Conservation (phyloP, 2,329 filamentous ascomycete species). For the Cryphonectria carpinicola region DNA sequence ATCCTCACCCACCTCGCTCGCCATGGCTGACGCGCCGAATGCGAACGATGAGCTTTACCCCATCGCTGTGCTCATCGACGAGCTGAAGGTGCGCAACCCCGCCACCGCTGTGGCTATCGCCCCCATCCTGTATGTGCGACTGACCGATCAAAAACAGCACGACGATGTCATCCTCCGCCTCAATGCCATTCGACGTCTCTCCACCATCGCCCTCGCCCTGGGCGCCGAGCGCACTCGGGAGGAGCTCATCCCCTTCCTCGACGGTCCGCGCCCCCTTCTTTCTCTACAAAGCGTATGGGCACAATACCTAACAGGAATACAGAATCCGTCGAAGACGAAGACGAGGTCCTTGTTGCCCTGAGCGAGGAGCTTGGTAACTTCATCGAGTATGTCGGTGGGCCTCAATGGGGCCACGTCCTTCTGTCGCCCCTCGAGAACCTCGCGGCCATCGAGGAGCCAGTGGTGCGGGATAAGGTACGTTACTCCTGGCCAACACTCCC, state of each 20-base stretch:
- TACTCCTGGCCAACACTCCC: background rate
- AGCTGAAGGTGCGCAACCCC: constrained; percentile 79
- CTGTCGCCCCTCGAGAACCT: constrained; percentile 97
- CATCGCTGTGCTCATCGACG: constrained; percentile 99
- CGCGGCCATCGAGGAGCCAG: constrained; percentile 95
- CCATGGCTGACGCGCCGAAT: constrained; percentile 86
- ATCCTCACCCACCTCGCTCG: constrained; percentile 44
- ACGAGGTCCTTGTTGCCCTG: constrained; percentile 94
- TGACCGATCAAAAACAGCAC: constrained; percentile 66
- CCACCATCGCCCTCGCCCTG: constrained; percentile 94
- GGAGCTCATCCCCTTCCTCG: constrained; percentile 97
- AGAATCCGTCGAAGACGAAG: constrained; percentile 99
- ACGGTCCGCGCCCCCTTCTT: constrained; percentile 69
- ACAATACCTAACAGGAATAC: constrained; percentile 34
- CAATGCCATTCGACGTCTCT: constrained; percentile 97
- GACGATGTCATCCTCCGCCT: constrained; percentile 97
- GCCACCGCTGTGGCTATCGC: constrained; percentile 3
- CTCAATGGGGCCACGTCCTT: constrained; percentile 92
- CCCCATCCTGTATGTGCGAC: constrained; percentile 26
- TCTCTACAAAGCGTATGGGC: constrained; percentile 20
- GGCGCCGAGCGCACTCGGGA: constrained; percentile 96
- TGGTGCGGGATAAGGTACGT: constrained; percentile 93
- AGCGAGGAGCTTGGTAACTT: constrained; percentile 97
- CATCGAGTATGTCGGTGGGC: constrained; percentile 95
- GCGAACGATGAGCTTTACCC: constrained; percentile 99